Evolutionary conservation across 148 eudicot species (phyloP).

Genomic region (Silene conica): DNA sequence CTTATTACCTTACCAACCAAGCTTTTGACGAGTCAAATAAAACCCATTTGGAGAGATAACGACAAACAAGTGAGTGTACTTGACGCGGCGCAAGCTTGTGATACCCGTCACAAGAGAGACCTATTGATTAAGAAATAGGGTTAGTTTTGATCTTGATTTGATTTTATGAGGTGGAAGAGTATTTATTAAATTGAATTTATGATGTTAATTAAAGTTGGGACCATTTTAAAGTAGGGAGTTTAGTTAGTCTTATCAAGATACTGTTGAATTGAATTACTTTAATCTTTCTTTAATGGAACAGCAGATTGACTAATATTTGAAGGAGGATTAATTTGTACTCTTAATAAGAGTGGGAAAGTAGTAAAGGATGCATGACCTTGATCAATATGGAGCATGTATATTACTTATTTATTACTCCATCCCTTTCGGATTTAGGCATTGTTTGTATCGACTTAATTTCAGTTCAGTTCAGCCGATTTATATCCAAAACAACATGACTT

Average conservation of each 20-base stretch:
- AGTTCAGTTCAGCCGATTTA: too few relatives aligned
- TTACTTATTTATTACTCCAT: not conserved
- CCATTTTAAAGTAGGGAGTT: conserved; percentile 9
- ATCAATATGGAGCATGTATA: too few relatives aligned
- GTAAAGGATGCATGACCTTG: not conserved
- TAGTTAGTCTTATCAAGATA: conserved; percentile 21
- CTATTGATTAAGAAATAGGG: conserved; percentile 8
- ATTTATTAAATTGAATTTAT: not conserved
- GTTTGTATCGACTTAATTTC: too few relatives aligned
- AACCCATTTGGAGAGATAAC: too few relatives aligned
- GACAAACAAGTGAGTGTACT: too few relatives aligned
- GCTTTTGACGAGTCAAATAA: too few relatives aligned
- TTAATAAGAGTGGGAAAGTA: not conserved
- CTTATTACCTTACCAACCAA: too few relatives aligned
- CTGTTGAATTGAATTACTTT: conserved; percentile 6
- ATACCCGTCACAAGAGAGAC: too few relatives aligned
- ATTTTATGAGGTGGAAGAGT: conserved; percentile 11
- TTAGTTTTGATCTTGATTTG: conserved; percentile 21
- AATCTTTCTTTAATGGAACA: not conserved
- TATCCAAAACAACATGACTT: too few relatives aligned
- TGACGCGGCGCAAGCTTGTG: too few relatives aligned
- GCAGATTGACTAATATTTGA: conserved; percentile 6
- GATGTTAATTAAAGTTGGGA: conserved; percentile 5
- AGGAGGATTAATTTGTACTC: not conserved
- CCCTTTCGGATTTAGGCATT: too few relatives aligned